Evolutionary conservation across 2,329 filamentous ascomycete genomes (phyloP), one percentile per base, ranked within the genome.

Genomic region (Ophiosphaerella narmari): DNA sequence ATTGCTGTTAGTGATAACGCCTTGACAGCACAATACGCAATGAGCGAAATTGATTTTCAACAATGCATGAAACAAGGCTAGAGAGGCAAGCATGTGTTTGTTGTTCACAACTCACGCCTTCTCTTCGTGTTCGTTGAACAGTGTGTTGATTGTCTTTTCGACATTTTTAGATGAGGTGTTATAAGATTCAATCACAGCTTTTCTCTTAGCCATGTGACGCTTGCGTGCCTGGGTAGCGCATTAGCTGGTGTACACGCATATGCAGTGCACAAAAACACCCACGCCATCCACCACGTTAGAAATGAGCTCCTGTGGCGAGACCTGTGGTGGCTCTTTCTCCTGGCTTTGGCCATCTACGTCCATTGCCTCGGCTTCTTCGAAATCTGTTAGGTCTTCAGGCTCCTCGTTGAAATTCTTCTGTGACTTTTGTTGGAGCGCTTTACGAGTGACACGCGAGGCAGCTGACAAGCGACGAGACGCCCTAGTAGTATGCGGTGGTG

Each of bases 101-200:
- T 18, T 8, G 11, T 29, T 29, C 11, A 29, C 11, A 11, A 60
- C 65, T 65, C 60, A 74, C 71, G 59, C 47, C 46, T 67, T 42
- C 21, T 50, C 46, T 40, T 68, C 61, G 29, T 68, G 61, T 2
- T 60, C 41, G 13, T 63, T 59, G 39, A 72, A 70, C 5, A 65
- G 31, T 0, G 44, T 48, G 33, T 45, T 55, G 50, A 73, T 65
- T 13, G 49, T 48, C 7, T 48, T 40, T 31, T 64, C 48, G n/a
- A 54, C 35, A 1, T 48, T 40, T 16, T 50, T 34, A 18, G 50
- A 45, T 23, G 52, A 43, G 7, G 16, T 36, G 5, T 48, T 38
- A 50, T 71, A 70, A 2, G 48, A 36, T 29, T 62, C 62, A 37
- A 51, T 43, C n/a, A 71, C 48, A 18, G 21, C 35, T 24, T 59